Evolutionary conservation across 495 filamentous ascomycete genomes (phyloP), one percentile per base, ranked within the genome.

Genomic region (Ramalina intermedia): DNA sequence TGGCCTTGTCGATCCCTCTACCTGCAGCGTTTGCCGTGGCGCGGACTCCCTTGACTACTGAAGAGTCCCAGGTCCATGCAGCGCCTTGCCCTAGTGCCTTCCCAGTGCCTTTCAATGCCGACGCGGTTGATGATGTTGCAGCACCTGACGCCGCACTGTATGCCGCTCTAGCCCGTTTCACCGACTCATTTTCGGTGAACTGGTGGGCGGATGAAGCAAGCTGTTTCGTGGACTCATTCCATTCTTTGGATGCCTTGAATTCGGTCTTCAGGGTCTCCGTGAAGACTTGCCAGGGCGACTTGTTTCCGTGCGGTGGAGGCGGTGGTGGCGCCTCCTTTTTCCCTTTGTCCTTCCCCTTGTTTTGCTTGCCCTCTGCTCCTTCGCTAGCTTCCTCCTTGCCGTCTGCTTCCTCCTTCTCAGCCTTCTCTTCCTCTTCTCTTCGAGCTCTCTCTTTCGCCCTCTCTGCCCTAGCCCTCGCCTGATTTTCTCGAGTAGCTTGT

Each of bases 271-370:
- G 77, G 47, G 91, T 98, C 57, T 98, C 91, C 51, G 86, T 84
- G 71, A 98, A 98, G 37, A 98, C 91, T 65, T 95, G 87, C 85
- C 91, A 95, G 29, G 91, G 91, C 7, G 90, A 85, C 69, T 98
- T 98, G 66, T 94, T 87, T 51, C 91, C 93, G 58, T 98, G 93
- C 6, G 91, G 91, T 18, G 91, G 90, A 6, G 90, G 93, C 18
- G 85, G 83, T 7, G 91, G 84, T 48, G 72, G 66, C 21, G 72
- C 66, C n/a, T 79, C 70, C 52, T 90, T 80, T 62, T 89, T 79
- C 53, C 81, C 74, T 55, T 79, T 73, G 57, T 82, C 63, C 33
- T 81, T 33, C 12, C 12, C 3, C 8, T 33, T 0, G 2, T 12
- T 33, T 12, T 11, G 29, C 18, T 55, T 20, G 38, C 64, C 48